A percentile compares a stretch with the other conserved stretches of the same genome.
Conservation (phyloP, 2,329 filamentous ascomycete species). For the Scytalidium lignicola region DNA sequence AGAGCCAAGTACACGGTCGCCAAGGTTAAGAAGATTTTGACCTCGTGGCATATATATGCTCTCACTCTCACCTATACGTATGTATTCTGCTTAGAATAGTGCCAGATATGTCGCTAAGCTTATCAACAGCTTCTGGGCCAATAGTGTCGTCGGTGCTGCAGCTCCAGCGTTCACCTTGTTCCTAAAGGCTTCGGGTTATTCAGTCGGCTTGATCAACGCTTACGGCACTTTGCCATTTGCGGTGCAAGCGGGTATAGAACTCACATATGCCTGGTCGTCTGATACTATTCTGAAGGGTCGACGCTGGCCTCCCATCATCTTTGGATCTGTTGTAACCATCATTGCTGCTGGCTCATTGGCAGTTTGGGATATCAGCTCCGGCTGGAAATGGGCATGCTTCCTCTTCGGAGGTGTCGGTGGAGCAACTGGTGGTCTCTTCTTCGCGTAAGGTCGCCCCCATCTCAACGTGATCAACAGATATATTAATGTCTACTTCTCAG, state of each 20-base stretch:
- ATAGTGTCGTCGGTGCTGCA: slow-evolving; percentile 44
- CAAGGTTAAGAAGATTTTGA: slow-evolving; percentile 46
- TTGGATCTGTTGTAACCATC: slow-evolving; percentile 40
- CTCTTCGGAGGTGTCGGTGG: slow-evolving; percentile 44
- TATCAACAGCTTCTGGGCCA: slow-evolving; percentile 50
- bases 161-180: slow-evolving; percentile 21
- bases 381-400: slow-evolving; percentile 61
- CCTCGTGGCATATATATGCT: slow-evolving; percentile 40
- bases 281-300: slow-evolving; percentile 54
- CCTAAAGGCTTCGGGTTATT: slow-evolving; percentile 9
- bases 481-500: slow-evolving; percentile 19
- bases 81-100: slow-evolving; percentile 3
- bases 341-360: slow-evolving; percentile 39
- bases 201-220: slow-evolving; percentile 45
- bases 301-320: slow-evolving; percentile 60
- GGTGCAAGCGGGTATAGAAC: slow-evolving; percentile 50
- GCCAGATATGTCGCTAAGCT: neutral
- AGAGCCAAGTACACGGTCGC: slow-evolving; percentile 39
- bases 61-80: slow-evolving; percentile 53
- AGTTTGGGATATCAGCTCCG: slow-evolving; percentile 43
- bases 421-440: slow-evolving; percentile 42
- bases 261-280: slow-evolving; percentile 62
- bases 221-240: slow-evolving; percentile 44
- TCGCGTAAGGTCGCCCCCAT: slow-evolving; percentile 35
- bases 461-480: slow-evolving; percentile 4